Evolutionary conservation across 2,329 filamentous ascomycete genomes (phyloP).

Genomic region (Falciphora oryzae): DNA sequence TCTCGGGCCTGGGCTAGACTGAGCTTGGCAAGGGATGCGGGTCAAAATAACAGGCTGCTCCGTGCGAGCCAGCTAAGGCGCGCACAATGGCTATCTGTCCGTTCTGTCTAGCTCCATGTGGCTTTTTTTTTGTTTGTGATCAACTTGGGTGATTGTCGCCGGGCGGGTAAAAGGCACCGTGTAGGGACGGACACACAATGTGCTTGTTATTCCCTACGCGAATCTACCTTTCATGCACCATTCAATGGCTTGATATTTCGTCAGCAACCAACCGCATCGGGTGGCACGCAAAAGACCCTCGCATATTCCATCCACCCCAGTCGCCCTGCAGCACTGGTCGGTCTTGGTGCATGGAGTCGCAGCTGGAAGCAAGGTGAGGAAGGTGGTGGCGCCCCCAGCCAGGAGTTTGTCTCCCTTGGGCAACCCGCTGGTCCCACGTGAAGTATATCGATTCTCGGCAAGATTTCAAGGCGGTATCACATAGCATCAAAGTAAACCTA

Average conservation of each 20-base stretch:
- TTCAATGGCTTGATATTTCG: background rate
- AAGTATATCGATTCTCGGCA: background rate
- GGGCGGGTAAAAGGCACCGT: background rate
- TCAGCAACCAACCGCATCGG: background rate
- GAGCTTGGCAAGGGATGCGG: background rate
- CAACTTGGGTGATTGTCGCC: background rate
- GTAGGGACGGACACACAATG: no score
- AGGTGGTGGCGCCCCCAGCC: no score
- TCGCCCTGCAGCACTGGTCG: background rate
- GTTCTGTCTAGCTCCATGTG: background rate
- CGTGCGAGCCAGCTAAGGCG: background rate
- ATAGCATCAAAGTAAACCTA: background rate
- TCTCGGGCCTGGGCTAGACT: background rate
- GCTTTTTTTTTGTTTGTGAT: background rate
- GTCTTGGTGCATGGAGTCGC: background rate
- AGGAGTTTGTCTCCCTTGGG: no score
- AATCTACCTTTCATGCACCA: background rate
- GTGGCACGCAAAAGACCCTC: background rate
- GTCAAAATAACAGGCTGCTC: background rate
- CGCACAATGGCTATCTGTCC: background rate
- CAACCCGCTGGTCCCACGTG: background rate
- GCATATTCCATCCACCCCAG: background rate
- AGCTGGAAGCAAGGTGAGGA: background rate
- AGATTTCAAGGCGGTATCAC: background rate
- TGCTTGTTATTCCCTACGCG: background rate